Conservation (phyloP, 495 filamentous ascomycete genomes). For the Hypoxylon fragiforme region DNA sequence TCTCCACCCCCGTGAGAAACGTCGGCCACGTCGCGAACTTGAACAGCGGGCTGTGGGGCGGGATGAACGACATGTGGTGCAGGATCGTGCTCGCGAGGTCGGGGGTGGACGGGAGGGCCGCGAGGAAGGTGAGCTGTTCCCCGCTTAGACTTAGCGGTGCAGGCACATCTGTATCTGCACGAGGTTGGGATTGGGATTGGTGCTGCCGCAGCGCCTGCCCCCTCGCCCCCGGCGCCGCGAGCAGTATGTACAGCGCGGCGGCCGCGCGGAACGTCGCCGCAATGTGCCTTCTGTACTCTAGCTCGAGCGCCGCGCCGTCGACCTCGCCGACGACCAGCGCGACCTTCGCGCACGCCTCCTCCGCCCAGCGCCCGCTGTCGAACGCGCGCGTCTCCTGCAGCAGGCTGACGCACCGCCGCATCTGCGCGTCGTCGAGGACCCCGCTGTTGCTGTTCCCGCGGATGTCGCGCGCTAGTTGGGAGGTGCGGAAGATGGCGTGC, state of each 20-base stretch:
- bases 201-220: constrained; percentile 8
- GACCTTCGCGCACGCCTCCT: constrained; percentile 32
- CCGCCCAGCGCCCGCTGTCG: constrained; percentile 44
- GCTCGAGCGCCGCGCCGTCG: constrained; percentile 39
- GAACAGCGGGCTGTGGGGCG: constrained; percentile 50
- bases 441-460: constrained; percentile 2
- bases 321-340: constrained; percentile 21
- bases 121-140: too few species aligned
- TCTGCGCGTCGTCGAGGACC: constrained; percentile 14
- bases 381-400: constrained; percentile 38
- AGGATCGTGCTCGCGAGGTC: constrained; percentile 50
- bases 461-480: constrained; percentile 36
- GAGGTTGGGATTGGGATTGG: too few species aligned
- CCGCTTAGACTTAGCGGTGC: too few species aligned
- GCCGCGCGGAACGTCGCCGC: constrained; percentile 51
- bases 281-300: constrained; percentile 46
- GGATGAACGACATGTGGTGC: constrained; percentile 46
- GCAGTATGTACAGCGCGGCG: constrained; percentile 43
- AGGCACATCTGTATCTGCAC: too few species aligned
- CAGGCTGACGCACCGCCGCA: constrained; percentile 33
- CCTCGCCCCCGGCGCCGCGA: constrained; percentile 32
- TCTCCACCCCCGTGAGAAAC: constrained; percentile 58
- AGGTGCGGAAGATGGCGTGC: constrained; percentile 41
- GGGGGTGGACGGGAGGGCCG: constrained; percentile 45
- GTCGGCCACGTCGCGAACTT: constrained; percentile 64